Evolutionary conservation across 768 basidiomycete genomes (phyloP), one percentile per base, ranked within the genome.

Genomic region (Lyophyllum semitale): DNA sequence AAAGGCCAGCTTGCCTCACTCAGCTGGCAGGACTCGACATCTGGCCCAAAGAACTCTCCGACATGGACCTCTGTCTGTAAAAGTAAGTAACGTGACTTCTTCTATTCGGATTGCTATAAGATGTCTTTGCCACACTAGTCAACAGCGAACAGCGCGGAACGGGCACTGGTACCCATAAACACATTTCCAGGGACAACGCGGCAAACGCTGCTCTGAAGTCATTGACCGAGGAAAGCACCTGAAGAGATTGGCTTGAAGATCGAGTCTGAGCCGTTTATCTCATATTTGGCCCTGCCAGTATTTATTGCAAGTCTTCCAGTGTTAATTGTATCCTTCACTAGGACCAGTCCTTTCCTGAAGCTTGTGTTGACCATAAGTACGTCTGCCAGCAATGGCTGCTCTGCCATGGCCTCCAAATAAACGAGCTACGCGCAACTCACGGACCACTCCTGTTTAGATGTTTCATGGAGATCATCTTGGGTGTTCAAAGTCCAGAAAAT

Each of bases 1-100:
- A 69, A 66, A 37, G 71, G 73, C 13, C 69, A 70, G 30, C 63
- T 73, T 32, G 53, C 77, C 17, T 62, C 79, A 26, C 73, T 88
- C 26, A 83, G 77, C 60, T 89, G 85, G 84, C 63, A 73, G 20
- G 83, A 86, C 43, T 73, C 70, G 0, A 64, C 61, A 5, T 67
- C 66, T 9, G 85, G 84, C 0, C 73, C 74, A 0, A 68, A 67
- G 12, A 75, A 84, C 51, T 69, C 66, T 3, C 80, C 78, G 6
- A 62, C 67, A 35, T 89, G 87, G 87, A 85, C 74, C 1, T 77
- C 73, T 2, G 59, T 77, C 5, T 88, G 86, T 68, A 87, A 84
- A 76, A 78, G 88, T 85, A 58, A 61, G 65, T 47, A 51, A 30
- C n/a, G 20, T 18, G n/a, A 48, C 41, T 56, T 47, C 33, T 40